Evolutionary conservation across 768 basidiomycete species (phyloP).

Genomic region (Lentinula aciculospora): DNA sequence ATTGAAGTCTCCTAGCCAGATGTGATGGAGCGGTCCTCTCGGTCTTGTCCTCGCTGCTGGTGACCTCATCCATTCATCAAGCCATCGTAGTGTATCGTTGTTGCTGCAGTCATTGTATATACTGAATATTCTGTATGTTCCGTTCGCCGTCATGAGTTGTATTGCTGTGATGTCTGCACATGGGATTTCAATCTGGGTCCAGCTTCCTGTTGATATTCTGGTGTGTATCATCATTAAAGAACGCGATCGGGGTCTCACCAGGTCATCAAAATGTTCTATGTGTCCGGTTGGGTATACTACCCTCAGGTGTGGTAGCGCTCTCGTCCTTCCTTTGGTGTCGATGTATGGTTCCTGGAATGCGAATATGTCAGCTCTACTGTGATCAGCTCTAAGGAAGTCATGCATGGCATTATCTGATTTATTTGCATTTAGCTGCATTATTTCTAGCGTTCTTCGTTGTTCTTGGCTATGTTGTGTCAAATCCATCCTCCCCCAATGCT

Average conservation of each 20-base stretch:
- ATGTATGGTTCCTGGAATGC: background rate
- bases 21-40: background rate
- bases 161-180: no score
- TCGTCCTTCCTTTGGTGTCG: background rate
- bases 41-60: background rate
- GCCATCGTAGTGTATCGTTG: background rate
- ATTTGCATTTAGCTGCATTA: background rate
- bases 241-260: no score
- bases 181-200: no score
- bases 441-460: background rate
- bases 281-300: background rate
- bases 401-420: background rate
- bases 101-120: constrained; percentile 18
- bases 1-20: constrained; percentile 37
- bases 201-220: no score
- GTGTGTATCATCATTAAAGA: background rate
- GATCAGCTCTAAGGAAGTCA: background rate
- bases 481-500: background rate
- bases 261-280: background rate
- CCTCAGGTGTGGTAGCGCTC: background rate
- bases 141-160: no score
- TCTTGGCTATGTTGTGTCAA: background rate
- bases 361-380: background rate
- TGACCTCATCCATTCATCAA: background rate
- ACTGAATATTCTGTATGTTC: constrained; percentile 15